Base-by-base conservation (phyloP, 2,329 filamentous ascomycete species). In the Tolypocladium guangdongense region DNA sequence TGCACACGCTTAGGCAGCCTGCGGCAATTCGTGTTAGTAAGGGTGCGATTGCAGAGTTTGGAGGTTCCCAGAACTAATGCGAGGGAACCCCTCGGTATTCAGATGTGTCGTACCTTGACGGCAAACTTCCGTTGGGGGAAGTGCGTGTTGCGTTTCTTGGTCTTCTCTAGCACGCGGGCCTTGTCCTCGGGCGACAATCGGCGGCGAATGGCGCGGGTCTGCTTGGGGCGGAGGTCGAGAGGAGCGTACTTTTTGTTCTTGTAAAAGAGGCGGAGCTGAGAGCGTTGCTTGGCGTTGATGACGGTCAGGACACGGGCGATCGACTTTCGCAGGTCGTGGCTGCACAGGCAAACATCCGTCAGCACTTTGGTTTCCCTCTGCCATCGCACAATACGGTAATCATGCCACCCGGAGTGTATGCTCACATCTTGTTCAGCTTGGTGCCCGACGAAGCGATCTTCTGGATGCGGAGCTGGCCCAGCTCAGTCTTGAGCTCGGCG, bases 171-270 rank as follows among this genome's bases (percentile, higher is more conserved):
- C 69, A 84, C 80, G 74, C 85, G 82, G 67, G 83, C 81, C 68
- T 87, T 85, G 78, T 99, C 92, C 82, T 95, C 83, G 75, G 89
- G 86, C 71, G 87, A 92, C 78, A 99, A 82, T 72, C 89, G 84
- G 81, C 95, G 89, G 72, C 93, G 90, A 79, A 97, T 95, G 73
- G 91, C 93, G 70, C 93, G 91, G 73, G 93, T 99, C 82, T 93
- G 86, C 88, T 97, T 97, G 73, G 90, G 78, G 77, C 93, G 89
- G 81, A 99, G 91, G 77, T 99, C 95, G 74, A 99, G 90, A 63
- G 93, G 93, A 62, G 90, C 79, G 84, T 96, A 96, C 84, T 96
- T 97, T 89, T 97, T 97, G 86, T 87, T 88, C 84, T 96, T 95
- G 86, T 99, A 99, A 88, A 97, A 97, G 65, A 97, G 83, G 69